These are phyloP conservation scores for Xylaria digitata DNA, from an alignment of 2,329 filamentous ascomycete genomes.

Conservation along the genomic window DNA sequence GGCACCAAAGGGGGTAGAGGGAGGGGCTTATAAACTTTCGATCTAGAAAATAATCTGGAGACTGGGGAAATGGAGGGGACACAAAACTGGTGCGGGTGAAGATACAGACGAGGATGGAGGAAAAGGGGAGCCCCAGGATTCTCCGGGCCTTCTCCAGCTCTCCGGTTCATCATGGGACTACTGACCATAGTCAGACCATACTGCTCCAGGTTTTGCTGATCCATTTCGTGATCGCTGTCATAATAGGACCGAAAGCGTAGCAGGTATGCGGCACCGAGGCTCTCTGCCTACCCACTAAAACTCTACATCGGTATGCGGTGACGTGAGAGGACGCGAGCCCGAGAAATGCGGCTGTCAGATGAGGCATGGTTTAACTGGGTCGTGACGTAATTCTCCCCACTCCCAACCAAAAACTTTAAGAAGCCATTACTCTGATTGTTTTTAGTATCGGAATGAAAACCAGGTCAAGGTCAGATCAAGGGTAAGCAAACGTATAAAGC, in stretches of 20 bases:
- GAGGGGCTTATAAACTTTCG: conserved; percentile 20
- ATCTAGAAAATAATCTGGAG: conserved; percentile 11
- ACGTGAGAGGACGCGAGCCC: conserved; percentile 20
- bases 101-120: not conserved
- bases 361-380: conserved; percentile 12
- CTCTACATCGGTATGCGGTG: conserved; percentile 1
- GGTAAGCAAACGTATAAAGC: too few species aligned
- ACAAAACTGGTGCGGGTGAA: not conserved
- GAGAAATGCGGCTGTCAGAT: conserved; percentile 22
- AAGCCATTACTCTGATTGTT: not conserved
- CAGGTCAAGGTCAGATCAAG: not conserved
- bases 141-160: conserved; percentile 5
- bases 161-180: too few species aligned
- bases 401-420: not conserved
- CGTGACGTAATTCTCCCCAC: conserved; percentile 22
- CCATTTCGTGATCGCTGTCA: conserved; percentile 24
- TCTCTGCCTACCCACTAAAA: conserved; percentile 2
- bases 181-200: too few species aligned
- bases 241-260: conserved; percentile 35
- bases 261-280: not conserved
- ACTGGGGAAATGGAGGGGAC: not conserved
- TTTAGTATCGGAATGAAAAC: not conserved
- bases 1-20: conserved; percentile 20
- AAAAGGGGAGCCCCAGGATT: not conserved
- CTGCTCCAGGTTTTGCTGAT: conserved; percentile 16